Evolutionary conservation across 169 alveolate species (phyloP).

Genomic region (Plasmodium relictum): DNA sequence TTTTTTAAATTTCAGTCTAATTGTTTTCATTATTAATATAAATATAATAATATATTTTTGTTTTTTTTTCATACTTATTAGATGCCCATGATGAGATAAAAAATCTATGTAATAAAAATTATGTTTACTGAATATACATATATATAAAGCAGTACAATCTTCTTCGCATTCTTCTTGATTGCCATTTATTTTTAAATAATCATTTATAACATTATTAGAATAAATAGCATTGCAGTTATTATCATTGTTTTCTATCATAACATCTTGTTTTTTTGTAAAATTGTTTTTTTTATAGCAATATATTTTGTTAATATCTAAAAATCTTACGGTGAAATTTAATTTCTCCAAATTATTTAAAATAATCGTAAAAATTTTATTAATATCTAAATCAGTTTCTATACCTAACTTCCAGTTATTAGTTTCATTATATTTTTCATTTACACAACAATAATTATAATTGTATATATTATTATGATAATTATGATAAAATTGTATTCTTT

Average conservation of each 20-base stretch:
- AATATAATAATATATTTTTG: too few relatives aligned
- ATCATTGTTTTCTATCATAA: not conserved
- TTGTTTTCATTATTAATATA: too few relatives aligned
- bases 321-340: not conserved
- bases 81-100: not conserved
- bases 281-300: not conserved
- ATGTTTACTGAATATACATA: not conserved
- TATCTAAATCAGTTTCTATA: not conserved
- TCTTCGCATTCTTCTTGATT: not conserved
- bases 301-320: not conserved
- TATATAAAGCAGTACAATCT: not conserved
- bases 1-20: too few relatives aligned
- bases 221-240: not conserved
- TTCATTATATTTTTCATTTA: not conserved
- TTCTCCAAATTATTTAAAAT: not conserved
- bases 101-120: not conserved
- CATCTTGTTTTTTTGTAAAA: not conserved
- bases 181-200: too few relatives aligned
- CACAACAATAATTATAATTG: too few relatives aligned
- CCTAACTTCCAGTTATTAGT: not conserved
- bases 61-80: not conserved
- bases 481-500: too few relatives aligned
- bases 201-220: too few relatives aligned
- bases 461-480: too few relatives aligned
- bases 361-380: not conserved